phyloP scores from a whole-genome alignment of 116 monocot species.

The Papilionanthe hybrid region DNA sequence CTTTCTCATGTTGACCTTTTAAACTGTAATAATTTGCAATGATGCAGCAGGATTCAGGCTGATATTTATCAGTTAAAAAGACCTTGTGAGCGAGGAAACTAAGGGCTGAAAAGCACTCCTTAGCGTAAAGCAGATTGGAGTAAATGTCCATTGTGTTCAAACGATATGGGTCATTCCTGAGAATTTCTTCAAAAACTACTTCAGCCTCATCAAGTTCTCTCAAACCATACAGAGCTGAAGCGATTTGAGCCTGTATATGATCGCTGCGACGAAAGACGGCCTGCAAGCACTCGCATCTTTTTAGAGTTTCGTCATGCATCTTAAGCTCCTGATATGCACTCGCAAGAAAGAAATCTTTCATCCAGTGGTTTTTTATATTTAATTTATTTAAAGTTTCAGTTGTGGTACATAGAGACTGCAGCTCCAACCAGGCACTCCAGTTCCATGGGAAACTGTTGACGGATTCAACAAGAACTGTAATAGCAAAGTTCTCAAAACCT shows the following conservation, averaged over 20 bases:
- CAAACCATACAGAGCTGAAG: constrained; percentile 68
- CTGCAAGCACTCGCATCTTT: constrained; percentile 55
- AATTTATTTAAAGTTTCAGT: constrained; percentile 58
- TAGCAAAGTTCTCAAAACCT: constrained; percentile 65
- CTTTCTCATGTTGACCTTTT: constrained; percentile 94
- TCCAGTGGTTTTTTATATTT: constrained; percentile 88
- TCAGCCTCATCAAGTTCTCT: constrained; percentile 93
- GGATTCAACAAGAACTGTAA: constrained; percentile 65
- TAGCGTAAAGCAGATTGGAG: constrained; percentile 90
- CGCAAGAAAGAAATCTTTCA: constrained; percentile 94
- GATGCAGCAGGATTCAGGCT: constrained; percentile 89
- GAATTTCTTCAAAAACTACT: constrained; percentile 90
- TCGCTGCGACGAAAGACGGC: constrained; percentile 61
- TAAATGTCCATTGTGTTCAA: constrained; percentile 95
- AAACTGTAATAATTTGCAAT: constrained; percentile 96
- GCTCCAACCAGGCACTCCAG: constrained; percentile 94
- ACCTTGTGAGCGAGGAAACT: constrained; percentile 91
- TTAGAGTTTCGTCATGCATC: constrained; percentile 75
- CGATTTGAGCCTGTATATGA: constrained; percentile 86
- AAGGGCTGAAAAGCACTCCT: constrained; percentile 54
- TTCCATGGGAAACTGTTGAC: constrained; percentile 95
- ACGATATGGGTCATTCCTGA: constrained; percentile 81
- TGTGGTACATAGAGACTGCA: constrained; percentile 63
- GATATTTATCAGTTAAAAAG: constrained; percentile 87
- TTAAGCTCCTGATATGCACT: constrained; percentile 75